Conservation (phyloP, 805 yeast species). For the Saturnispora dispora region DNA sequence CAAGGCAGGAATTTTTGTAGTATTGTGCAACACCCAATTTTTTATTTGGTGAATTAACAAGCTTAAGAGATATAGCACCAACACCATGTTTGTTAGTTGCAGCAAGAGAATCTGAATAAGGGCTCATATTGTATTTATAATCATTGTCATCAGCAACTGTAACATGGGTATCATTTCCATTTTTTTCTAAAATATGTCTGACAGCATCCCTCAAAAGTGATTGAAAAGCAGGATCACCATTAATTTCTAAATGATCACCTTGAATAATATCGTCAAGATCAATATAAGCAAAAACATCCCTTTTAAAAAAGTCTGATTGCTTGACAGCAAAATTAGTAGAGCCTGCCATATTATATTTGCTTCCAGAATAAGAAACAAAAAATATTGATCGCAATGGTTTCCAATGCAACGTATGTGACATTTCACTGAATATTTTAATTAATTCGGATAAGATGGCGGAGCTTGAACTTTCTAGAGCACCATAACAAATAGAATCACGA, state of each 20-base stretch:
- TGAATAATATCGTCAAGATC: slow-evolving; percentile 63
- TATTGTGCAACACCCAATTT: slow-evolving; percentile 23
- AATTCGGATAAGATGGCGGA: slow-evolving; percentile 65
- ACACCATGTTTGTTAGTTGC: slow-evolving; percentile 55
- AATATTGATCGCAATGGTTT: slow-evolving; percentile 72
- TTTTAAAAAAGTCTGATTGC: slow-evolving; percentile 40
- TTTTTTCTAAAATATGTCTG: slow-evolving; percentile 21
- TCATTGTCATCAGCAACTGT: slow-evolving; percentile 34
- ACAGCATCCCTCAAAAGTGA: slow-evolving; percentile 37
- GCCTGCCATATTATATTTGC: slow-evolving; percentile 76
- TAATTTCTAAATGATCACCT: slow-evolving; percentile 41
- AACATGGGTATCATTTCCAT: slow-evolving; percentile 32
- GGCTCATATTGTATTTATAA: background rate
- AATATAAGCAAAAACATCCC: slow-evolving; percentile 59
- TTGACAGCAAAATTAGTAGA: slow-evolving; percentile 67
- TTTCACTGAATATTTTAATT: slow-evolving; percentile 53
- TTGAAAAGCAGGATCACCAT: slow-evolving; percentile 52
- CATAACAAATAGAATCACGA: slow-evolving; percentile 60
- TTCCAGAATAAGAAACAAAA: slow-evolving; percentile 78
- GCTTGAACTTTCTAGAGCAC: slow-evolving; percentile 72
- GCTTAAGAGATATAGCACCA: slow-evolving; percentile 58
- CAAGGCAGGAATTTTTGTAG: slow-evolving; percentile 52
- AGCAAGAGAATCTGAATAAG: slow-evolving; percentile 33
- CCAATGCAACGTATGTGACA: slow-evolving; percentile 66
- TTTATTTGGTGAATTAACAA: slow-evolving; percentile 20